Base-by-base conservation (phyloP, 148 eudicot genomes). In the Rhododendron henanense region DNA sequence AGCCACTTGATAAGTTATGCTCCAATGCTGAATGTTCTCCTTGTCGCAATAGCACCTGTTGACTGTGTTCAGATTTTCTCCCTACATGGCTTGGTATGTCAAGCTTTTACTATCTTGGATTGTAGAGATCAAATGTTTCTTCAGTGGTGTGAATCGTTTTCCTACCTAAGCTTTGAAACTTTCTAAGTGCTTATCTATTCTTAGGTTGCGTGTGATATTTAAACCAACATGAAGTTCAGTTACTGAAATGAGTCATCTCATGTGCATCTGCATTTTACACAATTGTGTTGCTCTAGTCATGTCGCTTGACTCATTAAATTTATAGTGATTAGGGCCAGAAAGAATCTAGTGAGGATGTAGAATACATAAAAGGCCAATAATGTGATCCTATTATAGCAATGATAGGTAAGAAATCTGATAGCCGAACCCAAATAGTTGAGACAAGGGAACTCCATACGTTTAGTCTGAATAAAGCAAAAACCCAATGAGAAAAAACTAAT, bases 21-120 rank as follows among this genome's bases (percentile, higher is more conserved):
- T 84, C 99, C 98, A 23, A 92, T 97, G 95, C 93, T 97, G 86
- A 94, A 92, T 90, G 92, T 93, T 75, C 91, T 97, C 82, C 95
- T 97, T 86, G 94, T 92, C 73, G 99, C 96, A 85, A 95, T 95
- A 84, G 92, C 95, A 79, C 94, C 96, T 50, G 93, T 95, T 65
- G 99, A 97, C 89, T 94, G 93, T 90, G 94, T 97, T 87, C 97
- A 95, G 90, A 94, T 95, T 81, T 95, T 97, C 92, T 97, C 94
- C 79, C 84, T 97, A 84, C 99, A 97, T 89, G 99, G 99, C 87
- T 81, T 93, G 95, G 99, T 97, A 92, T 84, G 95, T 89, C 16
- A 81, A 80, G 84, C 48, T 85, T 78, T 84, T 73, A 71, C n/a
- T 53, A 31, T n/a, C 69, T 19, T 65, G 21, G 33, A 84, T 28